Percentiles rank a stretch among this genome's conserved stretches.
phyloP scores from a whole-genome alignment of 768 basidiomycete genomes.

The Kwoniella heveanensis region DNA sequence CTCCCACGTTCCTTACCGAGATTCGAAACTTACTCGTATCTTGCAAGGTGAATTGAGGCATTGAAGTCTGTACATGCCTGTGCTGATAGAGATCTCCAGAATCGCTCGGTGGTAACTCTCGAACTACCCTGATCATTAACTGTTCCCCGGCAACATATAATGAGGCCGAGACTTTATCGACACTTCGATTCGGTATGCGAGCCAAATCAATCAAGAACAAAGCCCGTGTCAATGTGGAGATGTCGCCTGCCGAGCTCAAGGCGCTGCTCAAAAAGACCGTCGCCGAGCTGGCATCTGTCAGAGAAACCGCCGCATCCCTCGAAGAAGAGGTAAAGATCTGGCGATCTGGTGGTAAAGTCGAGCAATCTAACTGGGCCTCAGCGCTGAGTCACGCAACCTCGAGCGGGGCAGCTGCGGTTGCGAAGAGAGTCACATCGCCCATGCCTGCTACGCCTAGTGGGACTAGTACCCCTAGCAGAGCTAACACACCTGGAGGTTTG shows the following conservation, averaged over 20 bases:
- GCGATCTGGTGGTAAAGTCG: slow-evolving; percentile 82
- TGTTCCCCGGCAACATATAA: slow-evolving; percentile 98
- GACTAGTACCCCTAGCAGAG: slow-evolving; percentile 66
- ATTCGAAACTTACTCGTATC: slow-evolving; percentile 98
- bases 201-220: slow-evolving; percentile 99
- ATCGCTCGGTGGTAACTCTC: slow-evolving; percentile 56
- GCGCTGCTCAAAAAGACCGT: slow-evolving; percentile 85
- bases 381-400: slow-evolving; percentile 17
- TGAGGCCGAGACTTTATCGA: slow-evolving; percentile 91
- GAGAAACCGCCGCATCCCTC: slow-evolving; percentile 77
- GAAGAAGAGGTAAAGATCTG: slow-evolving; percentile 89
- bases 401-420: slow-evolving; percentile 47
- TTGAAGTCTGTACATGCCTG: slow-evolving; percentile 59
- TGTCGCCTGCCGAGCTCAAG: slow-evolving; percentile 92
- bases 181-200: slow-evolving; percentile 98
- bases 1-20: slow-evolving; percentile 95
- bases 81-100: slow-evolving; percentile 33
- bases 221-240: slow-evolving; percentile 95
- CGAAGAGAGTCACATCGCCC: slow-evolving; percentile 65
- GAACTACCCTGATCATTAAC: slow-evolving; percentile 92
- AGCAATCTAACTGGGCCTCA: slow-evolving; percentile 75
- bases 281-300: slow-evolving; percentile 75
- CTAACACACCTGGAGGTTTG: slow-evolving; percentile 61
- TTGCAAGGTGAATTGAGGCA: slow-evolving; percentile 87
- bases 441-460: slow-evolving; percentile 64